phyloP scores from a whole-genome alignment of 345 rosid genomes.

The Cochlearia excelsa region DNA sequence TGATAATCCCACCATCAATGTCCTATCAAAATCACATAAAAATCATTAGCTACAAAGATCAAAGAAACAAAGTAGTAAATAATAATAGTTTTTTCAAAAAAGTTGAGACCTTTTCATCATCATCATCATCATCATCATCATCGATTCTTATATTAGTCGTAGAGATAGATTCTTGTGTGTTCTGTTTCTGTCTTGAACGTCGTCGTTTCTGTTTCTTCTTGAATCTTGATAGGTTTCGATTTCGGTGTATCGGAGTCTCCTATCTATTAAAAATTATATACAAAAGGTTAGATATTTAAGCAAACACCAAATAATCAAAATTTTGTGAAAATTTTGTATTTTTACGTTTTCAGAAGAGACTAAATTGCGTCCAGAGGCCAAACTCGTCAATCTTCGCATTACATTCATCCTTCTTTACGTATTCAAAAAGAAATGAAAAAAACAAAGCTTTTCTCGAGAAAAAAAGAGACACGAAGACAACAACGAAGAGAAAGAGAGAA shows the following conservation, averaged over 20 bases:
- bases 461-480: slow-evolving; percentile 23
- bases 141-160: slow-evolving; percentile 5
- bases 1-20: slow-evolving; percentile 23
- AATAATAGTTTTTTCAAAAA: no score
- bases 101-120: no score
- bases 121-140: no score
- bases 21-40: slow-evolving; percentile 22
- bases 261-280: slow-evolving; percentile 38
- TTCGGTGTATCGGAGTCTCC: slow-evolving; percentile 67
- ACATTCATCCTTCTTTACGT: slow-evolving; percentile 58
- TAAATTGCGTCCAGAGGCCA: slow-evolving; percentile 89
- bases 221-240: slow-evolving; percentile 57
- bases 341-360: slow-evolving; percentile 75
- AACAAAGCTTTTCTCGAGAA: neutral
- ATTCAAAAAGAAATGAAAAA: neutral
- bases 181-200: slow-evolving; percentile 52
- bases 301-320: neutral
- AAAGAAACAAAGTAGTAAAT: neutral
- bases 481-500: slow-evolving; percentile 18
- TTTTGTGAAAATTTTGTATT: no score
- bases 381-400: slow-evolving; percentile 94
- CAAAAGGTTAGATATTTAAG: neutral
- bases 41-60: no score
- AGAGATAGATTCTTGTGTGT: slow-evolving; percentile 26
- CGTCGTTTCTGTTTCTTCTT: slow-evolving; percentile 36